phyloP scores from a whole-genome alignment of 2,329 filamentous ascomycete species.

The Nemania bipapillata region DNA sequence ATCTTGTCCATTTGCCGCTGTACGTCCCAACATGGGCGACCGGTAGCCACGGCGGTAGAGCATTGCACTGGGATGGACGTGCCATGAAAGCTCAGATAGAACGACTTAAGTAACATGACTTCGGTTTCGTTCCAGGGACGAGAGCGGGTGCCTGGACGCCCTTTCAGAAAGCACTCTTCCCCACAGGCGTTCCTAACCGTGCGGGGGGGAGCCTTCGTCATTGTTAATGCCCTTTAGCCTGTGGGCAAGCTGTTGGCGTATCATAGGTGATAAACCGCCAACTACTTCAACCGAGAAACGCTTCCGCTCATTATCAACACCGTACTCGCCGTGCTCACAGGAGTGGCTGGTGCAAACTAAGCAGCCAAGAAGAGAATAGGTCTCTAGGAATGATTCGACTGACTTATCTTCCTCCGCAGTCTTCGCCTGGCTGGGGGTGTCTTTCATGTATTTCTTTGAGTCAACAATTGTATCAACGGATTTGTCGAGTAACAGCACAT shows the following conservation, averaged over 20 bases:
- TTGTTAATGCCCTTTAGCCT: slow-evolving; percentile 31
- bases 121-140: slow-evolving; percentile 63
- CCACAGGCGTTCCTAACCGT: slow-evolving; percentile 50
- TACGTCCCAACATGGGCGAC: slow-evolving; percentile 65
- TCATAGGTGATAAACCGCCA: slow-evolving; percentile 53
- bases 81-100: slow-evolving; percentile 58
- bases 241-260: slow-evolving; percentile 46
- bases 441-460: slow-evolving; percentile 64
- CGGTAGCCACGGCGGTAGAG: slow-evolving; percentile 61
- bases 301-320: slow-evolving; percentile 63
- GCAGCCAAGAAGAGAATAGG: slow-evolving; percentile 66
- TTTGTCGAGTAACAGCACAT: slow-evolving; percentile 65
- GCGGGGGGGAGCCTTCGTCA: slow-evolving; percentile 48
- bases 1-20: slow-evolving; percentile 58
- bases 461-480: slow-evolving; percentile 65
- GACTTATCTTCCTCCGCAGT: slow-evolving; percentile 52
- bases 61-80: slow-evolving; percentile 61
- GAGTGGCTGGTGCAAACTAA: slow-evolving; percentile 70
- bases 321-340: slow-evolving; percentile 70
- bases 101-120: slow-evolving; percentile 59
- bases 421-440: slow-evolving; percentile 53
- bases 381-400: slow-evolving; percentile 63
- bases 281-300: slow-evolving; percentile 63
- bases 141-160: slow-evolving; percentile 50
- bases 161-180: slow-evolving; percentile 58